Evolutionary conservation across 2,329 filamentous ascomycete species (phyloP), one percentile per base, ranked within the genome.

Genomic region (Acephala macrosclerotiorum): DNA sequence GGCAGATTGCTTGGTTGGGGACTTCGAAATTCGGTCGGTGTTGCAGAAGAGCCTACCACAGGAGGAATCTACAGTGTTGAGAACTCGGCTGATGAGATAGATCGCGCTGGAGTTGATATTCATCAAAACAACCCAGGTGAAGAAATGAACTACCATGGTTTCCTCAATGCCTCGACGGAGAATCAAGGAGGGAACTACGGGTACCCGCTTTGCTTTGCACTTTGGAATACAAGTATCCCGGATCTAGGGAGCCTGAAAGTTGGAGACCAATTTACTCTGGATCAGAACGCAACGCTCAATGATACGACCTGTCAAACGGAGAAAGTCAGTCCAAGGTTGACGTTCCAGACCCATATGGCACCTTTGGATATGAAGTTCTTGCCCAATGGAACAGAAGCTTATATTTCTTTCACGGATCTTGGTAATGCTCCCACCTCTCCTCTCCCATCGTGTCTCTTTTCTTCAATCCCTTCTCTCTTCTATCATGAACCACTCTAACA

Each of bases 281-380:
- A 78, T 22, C 76, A 73, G 35, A 77, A 78, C 58, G 64, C 69
- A 58, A 72, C 76, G 63, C 74, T 82, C 60, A 82, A 80, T 36
- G 84, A 86, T 74, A 74, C 77, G 5, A 73, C 77, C 12, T 87
- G 84, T 72, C 78, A 78, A 2, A 66, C 74, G 11, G 74, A 82
- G 29, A 82, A 79, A 26, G 75, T 82, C 20, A 69, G 82, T 3
- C 85, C 91, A 68, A 67, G 86, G 1, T 79, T 93, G 33, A 86
- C 86, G 0, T 88, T 89, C 72, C 79, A 83, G 59, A 86, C 91
- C 1, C 91, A 94, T 74, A 89, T 84, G 74, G 90, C 91, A 0
- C 91, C 91, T 0, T 80, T 93, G 0, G 90, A 92, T 69, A 85
- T 93, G 73, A 87, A 87, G 67, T 94, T 94, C 79, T 82, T 85